These are phyloP conservation scores for Mycena galopus DNA, from an alignment of 768 basidiomycete genomes.

Conservation along the genomic window DNA sequence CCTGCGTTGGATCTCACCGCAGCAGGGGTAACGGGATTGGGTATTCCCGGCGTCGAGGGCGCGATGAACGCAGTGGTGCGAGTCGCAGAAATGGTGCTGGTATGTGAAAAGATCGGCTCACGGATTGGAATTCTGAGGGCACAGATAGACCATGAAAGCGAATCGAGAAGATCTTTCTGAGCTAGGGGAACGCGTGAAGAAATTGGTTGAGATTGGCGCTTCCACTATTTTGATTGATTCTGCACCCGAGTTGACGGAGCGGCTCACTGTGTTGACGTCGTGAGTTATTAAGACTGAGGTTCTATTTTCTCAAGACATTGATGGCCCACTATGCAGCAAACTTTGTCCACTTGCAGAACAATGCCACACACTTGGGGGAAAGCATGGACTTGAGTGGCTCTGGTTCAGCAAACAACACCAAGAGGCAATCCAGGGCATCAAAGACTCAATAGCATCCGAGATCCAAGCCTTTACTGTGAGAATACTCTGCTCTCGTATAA, in stretches of 20 bases:
- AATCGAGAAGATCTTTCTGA: not conserved
- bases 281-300: not conserved
- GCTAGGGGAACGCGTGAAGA: no score
- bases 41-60: conserved; percentile 4
- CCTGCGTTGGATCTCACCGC: not conserved
- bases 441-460: conserved; percentile 5
- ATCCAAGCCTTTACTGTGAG: not conserved
- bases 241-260: not conserved
- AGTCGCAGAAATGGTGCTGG: not conserved
- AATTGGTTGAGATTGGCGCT: no score
- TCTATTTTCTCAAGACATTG: not conserved
- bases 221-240: no score
- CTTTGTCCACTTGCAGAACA: not conserved
- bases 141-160: not conserved
- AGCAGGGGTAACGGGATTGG: not conserved
- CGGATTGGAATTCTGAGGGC: not conserved
- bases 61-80: not conserved
- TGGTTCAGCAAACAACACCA: not conserved
- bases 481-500: no score
- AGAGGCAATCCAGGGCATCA: not conserved
- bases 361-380: not conserved
- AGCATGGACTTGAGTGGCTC: not conserved
- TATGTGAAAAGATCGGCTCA: not conserved
- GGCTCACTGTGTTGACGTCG: not conserved
- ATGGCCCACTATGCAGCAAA: not conserved